Conservation (phyloP, 2,329 filamentous ascomycete genomes). For the Claviceps maximensis region DNA sequence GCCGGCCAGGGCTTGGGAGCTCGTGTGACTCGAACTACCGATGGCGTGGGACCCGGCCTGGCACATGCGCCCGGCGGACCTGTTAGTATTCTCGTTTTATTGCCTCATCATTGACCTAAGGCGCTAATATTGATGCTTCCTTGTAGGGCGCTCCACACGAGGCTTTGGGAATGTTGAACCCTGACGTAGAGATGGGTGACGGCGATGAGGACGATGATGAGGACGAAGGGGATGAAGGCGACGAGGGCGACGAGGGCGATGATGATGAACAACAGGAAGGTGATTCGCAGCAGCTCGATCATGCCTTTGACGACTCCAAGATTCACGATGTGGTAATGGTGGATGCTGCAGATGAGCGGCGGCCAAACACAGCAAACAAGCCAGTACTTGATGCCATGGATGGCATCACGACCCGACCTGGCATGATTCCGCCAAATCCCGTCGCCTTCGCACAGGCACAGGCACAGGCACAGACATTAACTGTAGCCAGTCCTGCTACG, state of each 20-base stretch:
- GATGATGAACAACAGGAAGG: slow-evolving; percentile 35
- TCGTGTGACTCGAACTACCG: slow-evolving; percentile 18
- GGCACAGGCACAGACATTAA: slow-evolving; percentile 20
- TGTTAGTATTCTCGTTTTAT: slow-evolving; percentile 17
- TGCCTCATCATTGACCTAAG: neutral
- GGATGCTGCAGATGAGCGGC: slow-evolving; percentile 19
- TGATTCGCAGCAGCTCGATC: slow-evolving; percentile 31
- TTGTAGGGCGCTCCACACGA: slow-evolving; percentile 27
- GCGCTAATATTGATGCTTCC: neutral
- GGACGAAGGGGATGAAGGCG: slow-evolving; percentile 25
- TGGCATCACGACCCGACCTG: slow-evolving; percentile 11
- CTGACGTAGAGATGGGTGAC: slow-evolving; percentile 42
- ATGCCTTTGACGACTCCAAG: slow-evolving; percentile 28
- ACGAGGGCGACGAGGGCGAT: slow-evolving; percentile 33
- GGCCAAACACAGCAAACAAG: slow-evolving; percentile 10
- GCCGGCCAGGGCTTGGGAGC: slow-evolving; percentile 20
- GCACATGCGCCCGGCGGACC: slow-evolving; percentile 24
- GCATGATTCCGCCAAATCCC: slow-evolving; percentile 14
- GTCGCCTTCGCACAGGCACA: slow-evolving; percentile 18
- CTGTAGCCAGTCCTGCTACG: slow-evolving; percentile 14
- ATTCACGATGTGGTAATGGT: slow-evolving; percentile 25
- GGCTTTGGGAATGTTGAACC: slow-evolving; percentile 30
- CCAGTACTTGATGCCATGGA: slow-evolving; percentile 16
- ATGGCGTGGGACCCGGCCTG: slow-evolving; percentile 26
- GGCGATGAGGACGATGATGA: slow-evolving; percentile 32